Evolutionary conservation across 495 filamentous ascomycete species (phyloP), one percentile per base, ranked within the genome.

Genomic region (Aspergillus homomorphus): DNA sequence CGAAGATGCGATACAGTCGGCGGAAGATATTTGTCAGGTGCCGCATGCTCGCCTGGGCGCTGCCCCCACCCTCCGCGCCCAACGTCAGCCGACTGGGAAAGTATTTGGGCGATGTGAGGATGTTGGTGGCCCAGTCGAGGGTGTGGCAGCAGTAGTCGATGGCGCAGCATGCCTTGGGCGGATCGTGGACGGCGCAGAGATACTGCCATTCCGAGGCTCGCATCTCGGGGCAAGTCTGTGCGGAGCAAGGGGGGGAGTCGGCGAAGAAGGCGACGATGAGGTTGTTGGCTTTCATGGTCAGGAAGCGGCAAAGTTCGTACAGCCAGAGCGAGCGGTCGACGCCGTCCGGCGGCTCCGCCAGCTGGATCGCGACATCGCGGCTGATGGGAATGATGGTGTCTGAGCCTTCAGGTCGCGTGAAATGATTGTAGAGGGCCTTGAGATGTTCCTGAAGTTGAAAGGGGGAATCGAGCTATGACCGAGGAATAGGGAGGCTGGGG

Each of bases 121-220:
- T 89, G 56, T 94, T 94, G 42, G 88, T 90, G 0, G 94, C 94
- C 89, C 94, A 96, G 73, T 98, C 94, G 44, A 98, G 86, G 0
- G 94, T 98, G 69, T 98, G 94, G 70, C 91, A 96, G 80, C 91
- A 97, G 72, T 98, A 98, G 71, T 98, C 94, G 67, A 98, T 96
- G 2, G 94, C 94, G 70, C 92, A 96, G 78, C 94, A 98, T 60
- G 84, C 83, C 74, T 98, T 96, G 23, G 94, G 94, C 21, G 89
- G 84, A 58, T 97, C 93, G 71, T 98, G 95, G 0, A 98, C 95
- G 42, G 94, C 94, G 78, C 94, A 98, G 60, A 98, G 85, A 66
- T 97, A 98, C 72, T 98, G 94, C 94, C 94, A 98, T 77, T 98
- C 94, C 50, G 86, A 89, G 3, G 95, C 94, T 61, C 95, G 92